Base-by-base conservation (phyloP, 768 basidiomycete genomes). In the Clavulina sp. region DNA sequence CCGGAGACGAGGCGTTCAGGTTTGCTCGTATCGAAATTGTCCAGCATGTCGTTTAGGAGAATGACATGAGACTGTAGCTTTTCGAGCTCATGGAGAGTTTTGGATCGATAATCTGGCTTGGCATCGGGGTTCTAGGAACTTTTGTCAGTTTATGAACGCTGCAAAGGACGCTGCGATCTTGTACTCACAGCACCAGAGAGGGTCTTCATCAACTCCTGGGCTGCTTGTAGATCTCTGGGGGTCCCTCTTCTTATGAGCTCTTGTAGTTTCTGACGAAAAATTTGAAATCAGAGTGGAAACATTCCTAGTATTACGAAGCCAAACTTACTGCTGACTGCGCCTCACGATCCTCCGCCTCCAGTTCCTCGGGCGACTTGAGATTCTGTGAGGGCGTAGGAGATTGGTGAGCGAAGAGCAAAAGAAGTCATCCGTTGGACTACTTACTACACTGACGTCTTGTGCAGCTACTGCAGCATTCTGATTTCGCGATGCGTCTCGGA, bases 141-240 rank as follows among this genome's bases (percentile, higher is more conserved):
- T 16, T 33, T 30, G 30, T 26, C 40, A 41, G 26, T 6, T 18
- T 32, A 41, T n/a, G 21, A 23, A 7, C 46, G 18, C 2, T 21
- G 41, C 28, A 7, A 23, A 34, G 21, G 29, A 61, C 69, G 34
- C 9, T 16, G 26, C 9, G 26, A 13, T 13, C 13, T 13, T 26
- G 26, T 13, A 46, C 24, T 52, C 52, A 71, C 71, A 2, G 92
- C 93, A 28, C 95, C 93, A 4, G 93, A 84, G 43, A 99, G 73
- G 0, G 78, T 68, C 63, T 97, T 97, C 92, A 99, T 97, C 31
- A 99, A 72, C 60, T 99, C 92, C 61, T 99, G 92, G 9, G 95
- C 95, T 4, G 84, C 87, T 0, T 83, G 84, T 1, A 99, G 75
- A 66, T 99, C 95, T 57, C 88, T 77, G 0, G 95, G 95, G 19